Evolutionary conservation across 495 filamentous ascomycete species (phyloP), one percentile per base, ranked within the genome.

Genomic region (Penicillium lividum): DNA sequence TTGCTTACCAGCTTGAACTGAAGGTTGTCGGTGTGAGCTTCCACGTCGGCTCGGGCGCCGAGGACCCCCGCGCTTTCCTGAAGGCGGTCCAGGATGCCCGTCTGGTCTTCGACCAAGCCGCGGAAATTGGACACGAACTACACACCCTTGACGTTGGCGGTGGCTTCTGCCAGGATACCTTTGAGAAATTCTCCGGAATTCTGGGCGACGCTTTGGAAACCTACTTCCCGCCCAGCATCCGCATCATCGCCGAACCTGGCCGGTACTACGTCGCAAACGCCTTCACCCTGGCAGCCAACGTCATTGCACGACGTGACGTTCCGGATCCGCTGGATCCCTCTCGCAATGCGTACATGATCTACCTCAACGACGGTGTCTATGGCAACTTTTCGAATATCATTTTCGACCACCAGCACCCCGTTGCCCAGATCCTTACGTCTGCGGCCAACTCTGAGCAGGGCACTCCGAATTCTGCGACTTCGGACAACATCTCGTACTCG

Each of bases 361-460:
- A 98, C 71, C 76, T 98, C 62, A 98, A 98, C 67, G 94, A 98
- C 64, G 94, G 94, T 28, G 85, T 97, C 40, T 99, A 99, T 62
- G 93, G 94, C 57, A 97, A 97, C 74, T 98, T 99, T 74, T 93
- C 91, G 58, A 94, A 89, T 83, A 97, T 97, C 80, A 95, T 99
- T 75, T 99, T 97, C 73, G 95, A 98, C 67, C 95, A 98, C 72
- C 95, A 99, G 78, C 82, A 96, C 65, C 93, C 93, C 0, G 74
- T 88, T 44, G 90, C 93, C 50, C 90, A 87, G 72, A 80, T 98
- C 51, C 76, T 99, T 29, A 86, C 86, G 62, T 80, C 78, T 49
- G 82, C 78, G 15, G 58, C 62, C 27, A 75, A 81, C 27, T 80
- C 80, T 62, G 60, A 70, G 46, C 62, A 78, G 40, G 67, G 66